Conservation (phyloP, 371 early-diverging fungal genomes). For the Rhizopus delemar region DNA sequence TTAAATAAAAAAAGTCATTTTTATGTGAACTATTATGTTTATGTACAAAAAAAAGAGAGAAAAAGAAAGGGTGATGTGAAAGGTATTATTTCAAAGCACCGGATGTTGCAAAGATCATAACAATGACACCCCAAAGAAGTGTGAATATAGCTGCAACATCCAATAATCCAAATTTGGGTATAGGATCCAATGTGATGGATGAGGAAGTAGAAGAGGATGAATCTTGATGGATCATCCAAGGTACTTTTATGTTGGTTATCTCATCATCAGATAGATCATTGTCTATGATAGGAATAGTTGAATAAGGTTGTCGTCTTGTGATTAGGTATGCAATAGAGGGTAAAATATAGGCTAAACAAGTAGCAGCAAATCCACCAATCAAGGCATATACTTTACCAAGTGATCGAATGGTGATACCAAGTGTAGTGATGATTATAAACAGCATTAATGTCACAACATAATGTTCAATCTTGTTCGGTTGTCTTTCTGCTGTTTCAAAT, state of each 20-base stretch:
- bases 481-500: slow-evolving; percentile 43
- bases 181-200: slow-evolving; percentile 20
- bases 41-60: neutral
- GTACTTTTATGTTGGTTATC: slow-evolving; percentile 5
- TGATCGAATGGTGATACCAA: slow-evolving; percentile 48
- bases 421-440: slow-evolving; percentile 39
- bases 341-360: slow-evolving; percentile 60
- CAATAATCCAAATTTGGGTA: slow-evolving; percentile 24
- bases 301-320: slow-evolving; percentile 18
- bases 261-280: slow-evolving; percentile 1
- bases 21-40: neutral
- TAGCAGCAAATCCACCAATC: slow-evolving; percentile 59
- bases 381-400: slow-evolving; percentile 59
- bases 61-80: slow-evolving; percentile 15
- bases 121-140: slow-evolving; percentile 44
- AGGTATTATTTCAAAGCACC: slow-evolving; percentile 34
- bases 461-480: slow-evolving; percentile 50
- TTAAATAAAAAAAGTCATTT: slow-evolving; percentile 10
- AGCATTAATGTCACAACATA: slow-evolving; percentile 44
- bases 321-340: slow-evolving; percentile 53
- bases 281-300: neutral
- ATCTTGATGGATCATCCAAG: neutral
- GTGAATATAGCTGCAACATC: slow-evolving; percentile 39
- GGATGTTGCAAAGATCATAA: slow-evolving; percentile 50
- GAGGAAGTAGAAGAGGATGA: slow-evolving; percentile 11